A percentile compares a stretch with the other conserved stretches of the same genome.
Evolutionary conservation across 169 alveolate genomes (phyloP).

Genomic region (Pseudocohnilembus persalinus): DNA sequence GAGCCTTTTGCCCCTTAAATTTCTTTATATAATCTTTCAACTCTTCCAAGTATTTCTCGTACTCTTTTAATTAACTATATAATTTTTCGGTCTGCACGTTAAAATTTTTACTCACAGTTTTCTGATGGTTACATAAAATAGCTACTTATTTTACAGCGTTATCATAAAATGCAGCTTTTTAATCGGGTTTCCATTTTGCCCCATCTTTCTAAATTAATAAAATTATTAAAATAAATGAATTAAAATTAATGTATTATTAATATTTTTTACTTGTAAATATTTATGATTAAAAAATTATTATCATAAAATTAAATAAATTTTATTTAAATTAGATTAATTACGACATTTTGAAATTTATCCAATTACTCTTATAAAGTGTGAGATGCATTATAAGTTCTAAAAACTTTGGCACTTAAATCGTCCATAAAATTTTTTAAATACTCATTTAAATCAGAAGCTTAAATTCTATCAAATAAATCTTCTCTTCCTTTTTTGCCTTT

Average conservation of each 20-base stretch:
- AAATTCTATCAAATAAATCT: constrained; percentile 92
- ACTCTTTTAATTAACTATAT: constrained; percentile 81
- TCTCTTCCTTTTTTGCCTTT: constrained; percentile 89
- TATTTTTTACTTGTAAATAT: too few relatives aligned
- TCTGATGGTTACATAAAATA: constrained; percentile 96
- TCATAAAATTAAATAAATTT: constrained; percentile 6
- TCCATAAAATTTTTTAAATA: constrained; percentile 96
- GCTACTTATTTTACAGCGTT: constrained; percentile 99
- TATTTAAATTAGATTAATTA: constrained; percentile 18
- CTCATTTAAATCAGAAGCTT: constrained; percentile 90
- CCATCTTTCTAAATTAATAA: not conserved
- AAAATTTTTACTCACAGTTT: constrained; percentile 92
- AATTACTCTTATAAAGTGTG: constrained; percentile 94
- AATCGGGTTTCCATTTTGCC: constrained; percentile 82
- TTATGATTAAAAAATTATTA: too few relatives aligned
- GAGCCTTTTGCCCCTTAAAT: constrained; percentile 67
- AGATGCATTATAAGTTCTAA: constrained; percentile 99
- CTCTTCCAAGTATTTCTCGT: constrained; percentile 84
- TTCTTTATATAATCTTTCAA: constrained; percentile 81
- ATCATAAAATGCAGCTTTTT: constrained; percentile 93
- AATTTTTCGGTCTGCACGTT: constrained; percentile 93
- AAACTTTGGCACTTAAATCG: constrained; percentile 98
- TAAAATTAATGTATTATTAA: too few relatives aligned
- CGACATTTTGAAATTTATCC: constrained; percentile 52
- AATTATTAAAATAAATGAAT: not conserved